A percentile compares a stretch with the other conserved stretches of the same genome.
Evolutionary conservation across 345 rosid genomes (phyloP).

Genomic region (Nasturtium officinale): DNA sequence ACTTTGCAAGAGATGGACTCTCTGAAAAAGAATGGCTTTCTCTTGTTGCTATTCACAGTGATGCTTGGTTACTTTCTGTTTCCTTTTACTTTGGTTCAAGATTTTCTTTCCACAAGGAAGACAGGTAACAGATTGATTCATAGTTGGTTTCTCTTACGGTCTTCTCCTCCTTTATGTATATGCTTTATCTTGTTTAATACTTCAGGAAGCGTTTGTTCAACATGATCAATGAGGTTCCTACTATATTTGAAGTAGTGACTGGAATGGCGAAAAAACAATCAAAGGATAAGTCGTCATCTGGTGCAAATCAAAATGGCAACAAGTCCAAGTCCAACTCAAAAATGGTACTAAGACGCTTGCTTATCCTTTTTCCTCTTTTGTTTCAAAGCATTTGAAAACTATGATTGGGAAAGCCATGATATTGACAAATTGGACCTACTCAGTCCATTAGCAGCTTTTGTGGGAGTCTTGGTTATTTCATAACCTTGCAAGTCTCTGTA

Average conservation of each 20-base stretch:
- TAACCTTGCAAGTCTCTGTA: neutral
- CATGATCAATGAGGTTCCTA: conserved; percentile 74
- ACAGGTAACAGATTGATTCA: conserved; percentile 50
- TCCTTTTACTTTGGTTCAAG: conserved; percentile 86
- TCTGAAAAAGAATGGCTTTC: conserved; percentile 81
- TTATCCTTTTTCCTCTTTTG: neutral
- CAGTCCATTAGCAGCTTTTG: neutral
- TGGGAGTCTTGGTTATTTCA: neutral
- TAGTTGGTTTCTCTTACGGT: neutral
- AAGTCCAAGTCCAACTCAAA: conserved; percentile 63
- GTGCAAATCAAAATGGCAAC: conserved; percentile 60
- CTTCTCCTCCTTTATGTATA: neutral
- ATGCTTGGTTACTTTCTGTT: conserved; percentile 76
- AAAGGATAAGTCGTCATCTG: conserved; percentile 55
- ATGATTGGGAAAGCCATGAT: neutral
- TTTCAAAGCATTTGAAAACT: neutral
- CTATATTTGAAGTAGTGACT: conserved; percentile 71
- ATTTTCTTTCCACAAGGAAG: conserved; percentile 63
- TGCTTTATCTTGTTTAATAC: conserved; percentile 19
- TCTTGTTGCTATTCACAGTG: conserved; percentile 81
- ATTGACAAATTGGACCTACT: neutral
- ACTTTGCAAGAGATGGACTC: conserved; percentile 86
- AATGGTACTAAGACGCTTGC: conserved; percentile 41
- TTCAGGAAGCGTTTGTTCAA: conserved; percentile 70
- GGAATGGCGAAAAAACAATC: conserved; percentile 53